Percentiles rank a stretch among this genome's conserved stretches.
Conservation (phyloP, 257 asterid genomes). For the Solanum ossicruentum region DNA sequence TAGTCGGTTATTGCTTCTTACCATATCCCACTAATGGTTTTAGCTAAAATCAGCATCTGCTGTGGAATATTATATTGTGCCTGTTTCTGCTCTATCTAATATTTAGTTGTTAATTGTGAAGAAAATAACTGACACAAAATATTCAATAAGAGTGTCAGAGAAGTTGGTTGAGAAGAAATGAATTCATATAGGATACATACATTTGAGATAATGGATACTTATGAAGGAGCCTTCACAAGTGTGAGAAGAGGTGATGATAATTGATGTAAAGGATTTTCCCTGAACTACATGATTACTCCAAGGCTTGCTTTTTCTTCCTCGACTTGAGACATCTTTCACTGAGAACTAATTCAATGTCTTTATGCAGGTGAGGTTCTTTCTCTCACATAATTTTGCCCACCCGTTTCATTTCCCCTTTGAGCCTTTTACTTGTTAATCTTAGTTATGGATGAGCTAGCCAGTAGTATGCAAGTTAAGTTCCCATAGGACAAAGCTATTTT, state of each 20-base stretch:
- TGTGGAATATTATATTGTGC: background rate
- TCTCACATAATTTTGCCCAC: no score
- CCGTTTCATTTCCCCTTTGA: background rate
- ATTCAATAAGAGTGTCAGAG: background rate
- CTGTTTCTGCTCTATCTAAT: background rate
- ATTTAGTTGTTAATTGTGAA: background rate
- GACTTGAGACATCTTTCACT: no score
- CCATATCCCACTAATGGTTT: background rate
- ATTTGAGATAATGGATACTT: background rate
- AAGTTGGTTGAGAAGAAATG: background rate
- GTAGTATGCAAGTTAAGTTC: background rate
- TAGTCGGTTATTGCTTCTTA: background rate
- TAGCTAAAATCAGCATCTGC: background rate
- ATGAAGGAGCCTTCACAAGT: background rate
- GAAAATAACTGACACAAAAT: background rate
- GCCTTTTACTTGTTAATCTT: background rate
- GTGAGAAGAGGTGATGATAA: background rate
- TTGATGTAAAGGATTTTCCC: background rate
- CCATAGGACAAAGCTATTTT: background rate
- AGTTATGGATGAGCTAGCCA: background rate
- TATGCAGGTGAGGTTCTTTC: no score
- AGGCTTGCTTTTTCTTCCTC: background rate
- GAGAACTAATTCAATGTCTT: no score
- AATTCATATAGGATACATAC: background rate
- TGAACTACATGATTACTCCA: background rate